phyloP scores from a whole-genome alignment of 176 grass and related monocot species.

The Elymus sibiricus region DNA sequence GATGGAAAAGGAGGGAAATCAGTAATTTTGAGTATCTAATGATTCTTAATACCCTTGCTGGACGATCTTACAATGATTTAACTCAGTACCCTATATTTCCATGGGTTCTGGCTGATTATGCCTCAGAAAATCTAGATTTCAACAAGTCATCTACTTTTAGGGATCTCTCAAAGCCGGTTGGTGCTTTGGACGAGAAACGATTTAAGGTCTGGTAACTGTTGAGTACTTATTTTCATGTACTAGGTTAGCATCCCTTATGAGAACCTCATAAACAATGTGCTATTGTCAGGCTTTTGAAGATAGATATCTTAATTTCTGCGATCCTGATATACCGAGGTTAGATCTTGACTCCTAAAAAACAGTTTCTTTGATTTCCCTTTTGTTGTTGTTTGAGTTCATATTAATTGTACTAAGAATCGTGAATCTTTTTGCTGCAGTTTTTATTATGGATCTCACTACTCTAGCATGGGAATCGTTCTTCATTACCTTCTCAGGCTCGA shows the following conservation, averaged over 20 bases:
- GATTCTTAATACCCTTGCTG: slow-evolving; percentile 90
- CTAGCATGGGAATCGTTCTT: slow-evolving; percentile 98
- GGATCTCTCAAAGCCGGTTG: slow-evolving; percentile 92
- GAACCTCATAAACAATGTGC: slow-evolving; percentile 27
- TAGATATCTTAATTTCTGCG: slow-evolving; percentile 89
- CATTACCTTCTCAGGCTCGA: slow-evolving; percentile 94
- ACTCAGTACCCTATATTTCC: slow-evolving; percentile 97
- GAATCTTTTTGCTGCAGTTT: slow-evolving; percentile 56
- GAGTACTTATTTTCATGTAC: slow-evolving; percentile 2
- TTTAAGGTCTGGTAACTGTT: slow-evolving; percentile 61
- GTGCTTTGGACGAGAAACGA: slow-evolving; percentile 84
- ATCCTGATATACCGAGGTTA: slow-evolving; percentile 99
- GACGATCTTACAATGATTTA: slow-evolving; percentile 95
- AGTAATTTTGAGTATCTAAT: slow-evolving; percentile 99
- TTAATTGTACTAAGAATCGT: slow-evolving; percentile 5
- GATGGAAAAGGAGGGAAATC: slow-evolving; percentile 90
- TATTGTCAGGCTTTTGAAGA: slow-evolving; percentile 87
- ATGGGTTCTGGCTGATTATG: slow-evolving; percentile 92
- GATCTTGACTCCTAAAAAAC: slow-evolving; percentile 1
- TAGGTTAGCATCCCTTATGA: slow-evolving; percentile 9
- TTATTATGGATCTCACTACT: slow-evolving; percentile 99
- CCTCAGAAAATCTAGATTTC: slow-evolving; percentile 91
- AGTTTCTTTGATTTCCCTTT: slow-evolving; percentile 8
- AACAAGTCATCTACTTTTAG: slow-evolving; percentile 92
- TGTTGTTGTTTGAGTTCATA: background rate